phyloP scores from a whole-genome alignment of 1,284 basidiomycete species.

The Trichosporon asahii region DNA sequence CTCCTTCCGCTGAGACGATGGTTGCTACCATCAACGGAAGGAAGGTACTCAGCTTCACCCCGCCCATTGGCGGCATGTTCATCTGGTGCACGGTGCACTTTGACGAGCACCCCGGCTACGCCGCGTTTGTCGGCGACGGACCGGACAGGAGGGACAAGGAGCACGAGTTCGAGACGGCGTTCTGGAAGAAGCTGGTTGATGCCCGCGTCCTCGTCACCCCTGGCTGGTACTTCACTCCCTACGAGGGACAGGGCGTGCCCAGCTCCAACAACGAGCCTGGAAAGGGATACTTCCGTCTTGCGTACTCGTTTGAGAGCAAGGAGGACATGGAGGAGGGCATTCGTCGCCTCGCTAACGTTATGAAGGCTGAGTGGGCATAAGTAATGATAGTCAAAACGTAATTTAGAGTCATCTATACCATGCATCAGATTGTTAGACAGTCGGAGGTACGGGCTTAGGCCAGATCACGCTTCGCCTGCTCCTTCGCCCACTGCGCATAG shows the following conservation, averaged over 20 bases:
- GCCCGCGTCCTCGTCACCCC: constrained; percentile 29
- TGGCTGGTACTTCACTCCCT: constrained; percentile 32
- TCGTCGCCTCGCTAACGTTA: constrained; percentile 22
- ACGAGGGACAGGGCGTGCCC: constrained; percentile 23
- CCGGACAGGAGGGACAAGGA: constrained; percentile 9
- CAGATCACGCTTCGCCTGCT: constrained; percentile 7
- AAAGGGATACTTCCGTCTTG: constrained; percentile 30
- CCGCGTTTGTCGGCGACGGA: constrained; percentile 6
- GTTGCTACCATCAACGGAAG: neutral
- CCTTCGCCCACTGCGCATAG: constrained; percentile 28
- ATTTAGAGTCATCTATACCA: neutral
- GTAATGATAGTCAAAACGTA: neutral
- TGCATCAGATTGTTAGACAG: neutral
- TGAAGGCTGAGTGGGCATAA: constrained; percentile 22
- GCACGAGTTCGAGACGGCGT: constrained; percentile 26
- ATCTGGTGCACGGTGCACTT: constrained; percentile 38
- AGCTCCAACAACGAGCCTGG: constrained; percentile 21
- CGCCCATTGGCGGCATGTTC: constrained; percentile 54
- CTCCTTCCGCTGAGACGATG: neutral
- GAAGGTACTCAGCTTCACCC: constrained; percentile 54
- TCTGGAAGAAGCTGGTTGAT: constrained; percentile 28
- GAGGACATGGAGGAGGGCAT: constrained; percentile 28
- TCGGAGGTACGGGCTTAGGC: neutral
- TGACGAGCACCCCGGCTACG: constrained; percentile 24
- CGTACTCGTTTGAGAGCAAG: constrained; percentile 29